phyloP scores from a whole-genome alignment of 805 yeast species.

The Lachancea waltii region DNA sequence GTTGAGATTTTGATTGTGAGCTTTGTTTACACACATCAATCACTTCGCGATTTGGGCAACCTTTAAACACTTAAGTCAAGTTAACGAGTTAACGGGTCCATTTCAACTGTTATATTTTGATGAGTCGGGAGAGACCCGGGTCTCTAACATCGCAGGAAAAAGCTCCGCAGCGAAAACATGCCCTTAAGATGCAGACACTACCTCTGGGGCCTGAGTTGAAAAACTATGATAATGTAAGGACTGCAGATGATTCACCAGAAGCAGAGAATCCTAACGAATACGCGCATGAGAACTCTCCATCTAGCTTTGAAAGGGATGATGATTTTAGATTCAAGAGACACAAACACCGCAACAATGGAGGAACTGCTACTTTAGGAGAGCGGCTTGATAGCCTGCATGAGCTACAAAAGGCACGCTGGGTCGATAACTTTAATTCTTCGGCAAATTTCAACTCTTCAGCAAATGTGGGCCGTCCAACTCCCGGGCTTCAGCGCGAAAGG shows the following conservation, averaged over 20 bases:
- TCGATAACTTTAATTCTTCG: slow-evolving; percentile 32
- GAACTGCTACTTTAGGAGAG: slow-evolving; percentile 28
- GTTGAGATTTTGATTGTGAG: background rate
- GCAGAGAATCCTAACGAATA: slow-evolving; percentile 3
- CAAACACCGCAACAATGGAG: slow-evolving; percentile 18
- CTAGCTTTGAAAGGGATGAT: slow-evolving; percentile 26
- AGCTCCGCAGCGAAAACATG: slow-evolving; percentile 9
- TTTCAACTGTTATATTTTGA: background rate
- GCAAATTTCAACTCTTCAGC: slow-evolving; percentile 23
- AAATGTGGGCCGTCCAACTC: slow-evolving; percentile 7
- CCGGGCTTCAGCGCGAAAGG: slow-evolving; percentile 2
- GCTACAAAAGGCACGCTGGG: slow-evolving; percentile 22
- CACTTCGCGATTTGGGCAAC: too few species aligned
- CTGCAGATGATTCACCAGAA: slow-evolving; percentile 1
- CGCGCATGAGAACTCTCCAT: slow-evolving; percentile 1
- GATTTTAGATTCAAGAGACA: slow-evolving; percentile 31
- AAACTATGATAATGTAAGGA: slow-evolving; percentile 1
- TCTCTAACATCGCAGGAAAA: slow-evolving; percentile 9
- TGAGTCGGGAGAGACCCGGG: slow-evolving; percentile 10
- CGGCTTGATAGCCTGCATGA: slow-evolving; percentile 27
- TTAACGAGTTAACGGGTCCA: too few species aligned
- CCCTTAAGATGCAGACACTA: slow-evolving; percentile 14
- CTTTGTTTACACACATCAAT: slow-evolving; percentile 4
- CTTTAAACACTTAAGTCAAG: too few species aligned
- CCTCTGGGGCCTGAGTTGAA: slow-evolving; percentile 10